Evolutionary conservation across 495 filamentous ascomycete species (phyloP), one percentile per base, ranked within the genome.

Genomic region (Neurospora tetrasperma): DNA sequence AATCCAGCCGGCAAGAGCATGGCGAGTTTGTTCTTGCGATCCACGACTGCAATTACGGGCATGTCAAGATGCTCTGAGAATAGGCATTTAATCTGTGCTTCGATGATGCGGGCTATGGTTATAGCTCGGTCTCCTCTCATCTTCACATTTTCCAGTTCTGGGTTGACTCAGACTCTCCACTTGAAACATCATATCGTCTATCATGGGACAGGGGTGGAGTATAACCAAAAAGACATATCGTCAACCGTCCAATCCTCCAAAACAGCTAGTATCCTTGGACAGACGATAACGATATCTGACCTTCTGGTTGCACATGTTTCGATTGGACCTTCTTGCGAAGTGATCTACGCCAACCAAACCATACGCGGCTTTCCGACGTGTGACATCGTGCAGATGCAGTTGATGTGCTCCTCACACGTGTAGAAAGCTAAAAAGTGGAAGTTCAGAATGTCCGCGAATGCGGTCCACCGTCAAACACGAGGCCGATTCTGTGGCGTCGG

Each of bases 381-480:
- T 44, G 70, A 71, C 70, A 71, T 68, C 70, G 54, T 66, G 54
- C 54, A 66, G 54, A 66, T 66, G 54, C 27, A 3, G 54, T 66
- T 66, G 54, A 66, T 66, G 54, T 66, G 27, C 54, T 62, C 27
- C 54, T 66, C 27, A 27, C 54, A 66, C 54, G 54, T 66, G 54
- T 66, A 18, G 54, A 35, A 66, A 66, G 27, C 54, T 66, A 31
- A 12, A 66, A 35, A 66, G 6, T 16, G 18, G 54, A 35, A 66
- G 27, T 38, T 14, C 12, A 66, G 54, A 35, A 62, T 18, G 31
- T 27, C 54, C 54, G 54, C 35, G 27, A 27, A 66, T 66, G 54
- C 54, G 23, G 54, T 66, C 54, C 54, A 66, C 27, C 35, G 14
- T 66, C 23, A 66, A 66, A 66, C 54, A 66, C 54, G 54, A 66